Evolutionary conservation across 192 early-diverging fungal genomes (phyloP), one percentile per base, ranked within the genome.

Genomic region (Linnemannia elongata): DNA sequence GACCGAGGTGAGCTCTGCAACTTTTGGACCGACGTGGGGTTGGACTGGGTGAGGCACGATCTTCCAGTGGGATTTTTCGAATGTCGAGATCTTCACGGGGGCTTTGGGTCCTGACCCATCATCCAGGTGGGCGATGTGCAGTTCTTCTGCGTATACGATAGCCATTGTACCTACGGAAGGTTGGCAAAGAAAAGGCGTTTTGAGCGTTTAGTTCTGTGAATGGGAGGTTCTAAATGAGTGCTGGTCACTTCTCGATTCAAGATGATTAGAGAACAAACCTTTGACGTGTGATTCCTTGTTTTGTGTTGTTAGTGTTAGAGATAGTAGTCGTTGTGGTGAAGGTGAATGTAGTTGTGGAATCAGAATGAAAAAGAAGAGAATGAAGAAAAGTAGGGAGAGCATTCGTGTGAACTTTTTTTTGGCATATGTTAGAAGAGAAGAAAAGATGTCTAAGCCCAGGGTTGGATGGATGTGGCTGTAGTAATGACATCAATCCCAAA

Each of bases 71-170:
- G 8, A 27, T 35, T 66, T 69, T 3, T 49, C 47, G 38, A 42
- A 42, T 41, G 38, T 42, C 22, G 38, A 71, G 69, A 42, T 38
- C 20, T 42, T 71, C 10, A 42, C 20, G 39, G 69, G 39, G 12
- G 60, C 30, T 24, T 71, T 71, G 55, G 49, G 45, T 13, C 44
- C 41, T 3, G 36, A 24, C 24, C 1, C 54, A 33, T 71, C 68
- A n/a, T 75, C 68, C n/a, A 77, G 27, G 55, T 82, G 81, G 1
- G 70, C 69, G 22, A 82, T 82, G 2, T 55, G 55, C 57, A 81
- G 74, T 7, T 82, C 80, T 0, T 66, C 12, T 10, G 80, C 74
- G 35, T 52, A 69, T 22, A 82, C 52, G 10, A 45, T 42, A 13
- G 60, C 60, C 60, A 66, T 66, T 66, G 60, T 66, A 33, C 35